Percentiles rank a stretch among this genome's conserved stretches.
Conservation (phyloP, 2,329 filamentous ascomycete species). For the Elsinoe necatrix region DNA sequence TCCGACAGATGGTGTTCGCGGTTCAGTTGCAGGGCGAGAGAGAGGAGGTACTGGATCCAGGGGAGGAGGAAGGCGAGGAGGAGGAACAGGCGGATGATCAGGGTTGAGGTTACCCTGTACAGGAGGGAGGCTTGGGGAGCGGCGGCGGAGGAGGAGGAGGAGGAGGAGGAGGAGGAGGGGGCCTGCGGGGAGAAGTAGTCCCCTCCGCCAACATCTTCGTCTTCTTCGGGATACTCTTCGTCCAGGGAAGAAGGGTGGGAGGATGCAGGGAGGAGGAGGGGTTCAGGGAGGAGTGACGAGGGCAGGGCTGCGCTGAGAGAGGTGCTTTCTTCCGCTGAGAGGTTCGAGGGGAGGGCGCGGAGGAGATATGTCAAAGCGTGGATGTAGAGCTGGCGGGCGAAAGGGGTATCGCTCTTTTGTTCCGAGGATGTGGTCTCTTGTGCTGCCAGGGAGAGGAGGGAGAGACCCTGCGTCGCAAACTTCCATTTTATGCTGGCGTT, state of each 20-base stretch:
- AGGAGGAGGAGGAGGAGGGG: too few species aligned
- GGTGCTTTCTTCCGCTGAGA: conserved; percentile 47
- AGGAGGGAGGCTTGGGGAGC: conserved; percentile 41
- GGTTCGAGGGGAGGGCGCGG: conserved; percentile 51
- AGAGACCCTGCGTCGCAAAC: conserved; percentile 45
- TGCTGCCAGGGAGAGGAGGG: conserved; percentile 39
- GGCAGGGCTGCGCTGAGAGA: conserved; percentile 48
- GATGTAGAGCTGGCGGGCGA: conserved; percentile 55
- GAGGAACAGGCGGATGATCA: conserved; percentile 52
- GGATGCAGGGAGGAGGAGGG: conserved; percentile 20
- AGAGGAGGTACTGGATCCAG: conserved; percentile 49
- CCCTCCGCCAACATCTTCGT: not conserved
- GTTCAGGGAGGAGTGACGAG: conserved; percentile 21
- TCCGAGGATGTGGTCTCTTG: conserved; percentile 36
- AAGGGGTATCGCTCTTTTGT: conserved; percentile 29
- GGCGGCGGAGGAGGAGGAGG: conserved; percentile 14
- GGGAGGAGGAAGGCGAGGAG: conserved; percentile 53
- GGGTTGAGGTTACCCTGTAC: conserved; percentile 49
- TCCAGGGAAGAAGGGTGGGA: conserved; percentile 19
- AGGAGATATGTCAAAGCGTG: conserved; percentile 57
- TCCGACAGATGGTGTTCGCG: conserved; percentile 57
- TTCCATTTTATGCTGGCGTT: conserved; percentile 41
- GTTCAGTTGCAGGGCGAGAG: conserved; percentile 53
- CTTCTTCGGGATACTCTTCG: not conserved
- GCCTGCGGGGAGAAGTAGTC: conserved; percentile 20